Evolutionary conservation across 768 basidiomycete species (phyloP), one percentile per base, ranked within the genome.

Genomic region (Tylopilus plumbeoviolaceoides): DNA sequence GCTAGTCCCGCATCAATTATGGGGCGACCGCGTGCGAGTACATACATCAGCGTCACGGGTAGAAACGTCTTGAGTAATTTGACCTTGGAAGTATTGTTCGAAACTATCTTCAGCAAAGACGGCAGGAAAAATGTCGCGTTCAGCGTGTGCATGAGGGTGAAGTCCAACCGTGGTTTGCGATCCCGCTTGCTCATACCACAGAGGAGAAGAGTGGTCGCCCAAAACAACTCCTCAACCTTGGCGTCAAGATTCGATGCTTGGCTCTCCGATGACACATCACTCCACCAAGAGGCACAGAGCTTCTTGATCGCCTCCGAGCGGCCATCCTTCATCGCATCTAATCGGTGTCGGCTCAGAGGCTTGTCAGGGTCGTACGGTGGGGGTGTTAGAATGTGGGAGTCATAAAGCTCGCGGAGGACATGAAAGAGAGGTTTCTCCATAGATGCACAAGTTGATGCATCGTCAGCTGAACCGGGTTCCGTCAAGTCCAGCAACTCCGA

Each of bases 121-220:
- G 73, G 72, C 8, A 84, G 57, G 65, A 82, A 81, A 5, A 82
- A 58, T 8, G 78, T 72, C 33, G 75, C 75, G 10, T 76, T 83
- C 42, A 84, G 69, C 43, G 81, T 58, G 58, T 84, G 83, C 80
- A 81, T 79, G 47, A 84, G 65, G 75, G 82, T 80, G 68, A 84
- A 74, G 53, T 74, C 82, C 27, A 83, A 61, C 5, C 81, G 70
- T 7, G 78, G 77, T 57, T 76, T 73, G 38, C 75, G 68, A 3
- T 75, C 78, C 23, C 63, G 67, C 56, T 73, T 75, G 21, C 80
- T 72, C 0, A 78, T 75, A 0, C 73, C 78, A 27, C 73, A 74
- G 31, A 80, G 67, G 17, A 83, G 70, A 7, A 82, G 69, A 2
- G 78, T 75, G 17, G 72, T 68, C 6, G 64, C 58, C 76, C 79